A percentile compares a stretch with the other conserved stretches of the same genome.
Evolutionary conservation across 306 rosid genomes (phyloP).

Genomic region (Castanea crenata): DNA sequence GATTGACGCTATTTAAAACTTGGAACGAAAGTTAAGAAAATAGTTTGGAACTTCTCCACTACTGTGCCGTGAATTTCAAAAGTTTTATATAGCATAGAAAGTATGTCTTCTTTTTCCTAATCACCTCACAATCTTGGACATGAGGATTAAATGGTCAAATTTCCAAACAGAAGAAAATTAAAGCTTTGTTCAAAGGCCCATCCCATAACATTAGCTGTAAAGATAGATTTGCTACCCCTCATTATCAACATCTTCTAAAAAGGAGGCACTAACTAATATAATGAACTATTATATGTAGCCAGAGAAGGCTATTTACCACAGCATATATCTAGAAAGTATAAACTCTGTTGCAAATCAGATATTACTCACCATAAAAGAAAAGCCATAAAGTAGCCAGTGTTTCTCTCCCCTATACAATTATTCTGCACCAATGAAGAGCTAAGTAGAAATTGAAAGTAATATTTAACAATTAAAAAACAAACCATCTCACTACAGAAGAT

Average conservation of each 20-base stretch:
- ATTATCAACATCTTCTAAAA: neutral
- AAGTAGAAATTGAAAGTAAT: slow-evolving; percentile 20
- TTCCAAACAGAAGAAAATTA: neutral
- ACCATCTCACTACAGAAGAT: slow-evolving; percentile 8
- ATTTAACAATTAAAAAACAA: neutral
- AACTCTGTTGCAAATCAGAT: slow-evolving; percentile 14
- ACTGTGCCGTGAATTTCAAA: neutral
- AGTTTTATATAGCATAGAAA: neutral
- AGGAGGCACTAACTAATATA: neutral
- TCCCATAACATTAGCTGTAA: neutral
- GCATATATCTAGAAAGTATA: neutral
- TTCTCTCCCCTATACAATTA: slow-evolving; percentile 96
- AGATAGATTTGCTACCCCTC: neutral
- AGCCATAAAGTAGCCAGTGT: slow-evolving; percentile 76
- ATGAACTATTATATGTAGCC: neutral
- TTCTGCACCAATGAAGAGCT: slow-evolving; percentile 57
- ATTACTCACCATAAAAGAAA: slow-evolving; percentile 92
- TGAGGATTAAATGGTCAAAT: no score
- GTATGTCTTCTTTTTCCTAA: neutral
- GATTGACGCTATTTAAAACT: neutral
- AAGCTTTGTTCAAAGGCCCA: neutral
- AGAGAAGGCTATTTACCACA: slow-evolving; percentile 10
- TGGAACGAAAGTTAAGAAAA: neutral
- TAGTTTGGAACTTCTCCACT: neutral
- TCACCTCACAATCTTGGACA: no score